Percentiles rank a stretch among this genome's conserved stretches.
These are phyloP conservation scores for Exserohilum rostratum DNA, from an alignment of 2,329 filamentous ascomycete genomes.

Conservation along the genomic window DNA sequence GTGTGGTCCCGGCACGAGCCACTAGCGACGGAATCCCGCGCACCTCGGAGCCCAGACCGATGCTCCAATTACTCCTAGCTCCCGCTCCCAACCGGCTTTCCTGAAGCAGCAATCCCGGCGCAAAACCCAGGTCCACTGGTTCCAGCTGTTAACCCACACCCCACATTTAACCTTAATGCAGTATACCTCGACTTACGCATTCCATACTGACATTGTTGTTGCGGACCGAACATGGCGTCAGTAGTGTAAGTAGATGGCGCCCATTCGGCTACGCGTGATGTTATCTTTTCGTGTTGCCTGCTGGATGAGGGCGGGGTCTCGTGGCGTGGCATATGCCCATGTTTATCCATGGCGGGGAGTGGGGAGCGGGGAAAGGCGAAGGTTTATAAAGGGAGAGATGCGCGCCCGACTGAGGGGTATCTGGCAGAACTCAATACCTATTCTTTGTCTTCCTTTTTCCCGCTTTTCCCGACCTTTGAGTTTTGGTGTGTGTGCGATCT, in stretches of 20 bases:
- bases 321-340: slow-evolving; percentile 8
- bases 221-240: neutral
- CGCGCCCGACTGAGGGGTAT: slow-evolving; percentile 12
- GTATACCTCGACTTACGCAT: slow-evolving; percentile 20
- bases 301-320: slow-evolving; percentile 11
- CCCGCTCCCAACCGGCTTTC: slow-evolving; percentile 11
- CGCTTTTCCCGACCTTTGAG: neutral
- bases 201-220: slow-evolving; percentile 3
- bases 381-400: slow-evolving; percentile 24
- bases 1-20: neutral
- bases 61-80: slow-evolving; percentile 1
- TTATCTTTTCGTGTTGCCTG: neutral
- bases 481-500: neutral
- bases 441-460: neutral
- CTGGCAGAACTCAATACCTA: neutral
- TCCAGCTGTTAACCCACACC: neutral
- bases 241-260: neutral
- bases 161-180: slow-evolving; percentile 19
- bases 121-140: slow-evolving; percentile 10
- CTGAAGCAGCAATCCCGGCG: slow-evolving; percentile 30
- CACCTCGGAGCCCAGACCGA: slow-evolving; percentile 23
- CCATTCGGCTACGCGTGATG: neutral
- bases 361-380: slow-evolving; percentile 26
- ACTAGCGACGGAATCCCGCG: neutral
- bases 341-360: slow-evolving; percentile 28